Evolutionary conservation across 495 filamentous ascomycete genomes (phyloP).

Genomic region (Aspergillus bertholletiae): DNA sequence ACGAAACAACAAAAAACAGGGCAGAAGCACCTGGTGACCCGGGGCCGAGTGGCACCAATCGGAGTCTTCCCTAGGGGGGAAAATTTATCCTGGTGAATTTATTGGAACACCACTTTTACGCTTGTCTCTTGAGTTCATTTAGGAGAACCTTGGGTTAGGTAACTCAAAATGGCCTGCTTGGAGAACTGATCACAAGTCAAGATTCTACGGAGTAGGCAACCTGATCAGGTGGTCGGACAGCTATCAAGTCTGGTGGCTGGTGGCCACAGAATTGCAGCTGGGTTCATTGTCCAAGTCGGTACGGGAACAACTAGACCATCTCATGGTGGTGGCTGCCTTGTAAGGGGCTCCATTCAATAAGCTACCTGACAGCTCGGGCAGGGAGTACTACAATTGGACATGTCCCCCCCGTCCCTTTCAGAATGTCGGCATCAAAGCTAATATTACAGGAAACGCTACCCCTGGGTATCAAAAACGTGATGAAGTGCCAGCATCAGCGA

Average conservation of each 20-base stretch:
- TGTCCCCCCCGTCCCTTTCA: no score
- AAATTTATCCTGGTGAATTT: conserved; percentile 23
- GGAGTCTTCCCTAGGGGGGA: conserved; percentile 18
- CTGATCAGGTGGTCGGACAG: background rate
- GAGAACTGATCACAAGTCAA: background rate
- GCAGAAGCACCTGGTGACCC: background rate
- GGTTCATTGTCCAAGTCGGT: background rate
- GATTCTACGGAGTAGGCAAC: no score
- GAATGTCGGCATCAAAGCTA: no score
- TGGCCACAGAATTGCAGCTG: background rate
- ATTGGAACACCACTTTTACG: conserved; percentile 27
- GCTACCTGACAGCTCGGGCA: background rate
- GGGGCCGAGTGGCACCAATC: conserved; percentile 20
- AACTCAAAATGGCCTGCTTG: background rate
- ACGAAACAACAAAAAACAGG: background rate
- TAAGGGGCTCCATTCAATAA: no score
- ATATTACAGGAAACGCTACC: no score
- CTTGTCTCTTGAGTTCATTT: conserved; percentile 4
- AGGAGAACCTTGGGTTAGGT: conserved; percentile 3
- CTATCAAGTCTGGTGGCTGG: background rate
- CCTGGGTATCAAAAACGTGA: no score
- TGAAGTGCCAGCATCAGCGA: no score
- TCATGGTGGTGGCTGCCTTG: no score
- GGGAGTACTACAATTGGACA: background rate
- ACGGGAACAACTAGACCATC: background rate